A percentile compares a stretch with the other conserved stretches of the same genome.
These are phyloP conservation scores for Auriscalpium vulgare DNA, from an alignment of 768 basidiomycete species.

Conservation along the genomic window DNA sequence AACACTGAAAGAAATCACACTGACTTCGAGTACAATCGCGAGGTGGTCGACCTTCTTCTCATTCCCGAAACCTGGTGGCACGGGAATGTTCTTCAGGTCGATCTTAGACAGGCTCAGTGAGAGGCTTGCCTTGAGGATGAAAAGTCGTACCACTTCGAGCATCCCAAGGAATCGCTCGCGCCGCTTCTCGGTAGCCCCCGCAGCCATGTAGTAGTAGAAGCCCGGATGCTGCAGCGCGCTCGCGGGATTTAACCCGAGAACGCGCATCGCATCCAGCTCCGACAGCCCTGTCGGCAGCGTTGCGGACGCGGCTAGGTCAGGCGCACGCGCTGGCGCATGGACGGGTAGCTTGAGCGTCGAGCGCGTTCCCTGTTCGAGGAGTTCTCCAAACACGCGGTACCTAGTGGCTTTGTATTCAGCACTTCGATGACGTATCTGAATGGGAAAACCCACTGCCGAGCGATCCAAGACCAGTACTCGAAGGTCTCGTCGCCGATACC, in stretches of 20 bases:
- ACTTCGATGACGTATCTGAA: neutral
- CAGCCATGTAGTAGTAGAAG: conserved; percentile 88
- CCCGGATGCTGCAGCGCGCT: conserved; percentile 86
- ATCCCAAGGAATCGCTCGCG: conserved; percentile 57
- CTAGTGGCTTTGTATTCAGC: conserved; percentile 30
- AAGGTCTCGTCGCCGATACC: conserved; percentile 95
- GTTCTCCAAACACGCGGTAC: conserved; percentile 83
- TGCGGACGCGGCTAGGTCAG: conserved; percentile 20
- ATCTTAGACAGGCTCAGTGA: conserved; percentile 1
- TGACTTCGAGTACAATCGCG: conserved; percentile 74
- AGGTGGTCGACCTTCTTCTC: conserved; percentile 92
- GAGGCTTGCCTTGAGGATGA: neutral
- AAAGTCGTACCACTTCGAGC: conserved; percentile 47
- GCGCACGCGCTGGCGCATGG: conserved; percentile 35
- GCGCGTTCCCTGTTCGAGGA: conserved; percentile 74
- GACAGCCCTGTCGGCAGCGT: conserved; percentile 25
- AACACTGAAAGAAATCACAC: conserved; percentile 4
- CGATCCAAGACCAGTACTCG: conserved; percentile 97
- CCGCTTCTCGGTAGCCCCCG: conserved; percentile 74
- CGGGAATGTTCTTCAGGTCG: conserved; percentile 9
- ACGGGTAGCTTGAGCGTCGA: conserved; percentile 55
- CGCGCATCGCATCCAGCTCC: conserved; percentile 53
- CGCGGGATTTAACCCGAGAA: conserved; percentile 68
- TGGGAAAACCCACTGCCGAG: conserved; percentile 64
- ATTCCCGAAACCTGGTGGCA: conserved; percentile 71